Evolutionary conservation across 179 eudicot species (phyloP).

Genomic region (Camellia oleifera): DNA sequence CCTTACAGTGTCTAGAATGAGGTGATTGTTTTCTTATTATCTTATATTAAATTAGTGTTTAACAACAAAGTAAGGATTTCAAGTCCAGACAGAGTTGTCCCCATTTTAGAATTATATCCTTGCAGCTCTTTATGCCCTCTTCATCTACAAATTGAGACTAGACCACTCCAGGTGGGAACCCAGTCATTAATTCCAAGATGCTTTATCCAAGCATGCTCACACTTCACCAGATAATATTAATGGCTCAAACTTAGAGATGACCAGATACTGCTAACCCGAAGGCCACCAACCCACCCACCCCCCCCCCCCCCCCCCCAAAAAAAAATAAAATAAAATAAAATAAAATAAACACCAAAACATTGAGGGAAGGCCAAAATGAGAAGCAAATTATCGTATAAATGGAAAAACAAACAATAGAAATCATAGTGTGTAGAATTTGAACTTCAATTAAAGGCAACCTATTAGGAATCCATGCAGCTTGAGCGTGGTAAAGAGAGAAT

Average conservation of each 20-base stretch:
- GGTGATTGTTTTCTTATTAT: background rate
- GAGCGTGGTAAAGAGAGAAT: background rate
- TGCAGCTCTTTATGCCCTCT: background rate
- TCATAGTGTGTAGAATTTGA: background rate
- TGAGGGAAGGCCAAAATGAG: background rate
- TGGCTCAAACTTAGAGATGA: no score
- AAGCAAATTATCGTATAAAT: background rate
- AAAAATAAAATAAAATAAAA: no score
- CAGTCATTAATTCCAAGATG: background rate
- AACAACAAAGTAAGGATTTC: background rate
- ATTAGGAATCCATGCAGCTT: background rate
- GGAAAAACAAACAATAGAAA: background rate
- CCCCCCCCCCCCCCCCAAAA: no score
- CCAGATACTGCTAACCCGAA: background rate
- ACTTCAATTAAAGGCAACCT: background rate
- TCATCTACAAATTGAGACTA: background rate
- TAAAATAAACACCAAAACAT: no score
- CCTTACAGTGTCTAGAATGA: background rate
- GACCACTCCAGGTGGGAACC: no score
- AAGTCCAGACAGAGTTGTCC: background rate
- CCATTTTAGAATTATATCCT: background rate
- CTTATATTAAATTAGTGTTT: constrained; percentile 1
- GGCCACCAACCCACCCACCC: no score
- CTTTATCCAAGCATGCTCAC: background rate
- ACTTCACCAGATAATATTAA: no score